Evolutionary conservation across 495 filamentous ascomycete species (phyloP).

Genomic region (Wilcoxina mikolae): DNA sequence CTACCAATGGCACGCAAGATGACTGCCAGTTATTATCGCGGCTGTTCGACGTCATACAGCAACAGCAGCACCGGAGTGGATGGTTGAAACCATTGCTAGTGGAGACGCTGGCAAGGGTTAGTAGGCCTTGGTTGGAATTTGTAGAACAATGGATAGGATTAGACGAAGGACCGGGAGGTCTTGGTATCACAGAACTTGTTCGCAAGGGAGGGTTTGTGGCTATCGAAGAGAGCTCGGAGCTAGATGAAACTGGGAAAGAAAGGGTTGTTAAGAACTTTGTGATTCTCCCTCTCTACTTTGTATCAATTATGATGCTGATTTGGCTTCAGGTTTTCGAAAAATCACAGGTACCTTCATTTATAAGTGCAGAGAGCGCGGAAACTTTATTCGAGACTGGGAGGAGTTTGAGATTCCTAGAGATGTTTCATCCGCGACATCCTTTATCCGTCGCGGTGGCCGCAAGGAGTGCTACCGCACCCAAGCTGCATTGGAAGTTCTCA

Average conservation of each 20-base stretch:
- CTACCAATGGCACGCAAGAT: constrained; percentile 38
- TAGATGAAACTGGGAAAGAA: constrained; percentile 42
- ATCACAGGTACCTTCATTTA: constrained; percentile 49
- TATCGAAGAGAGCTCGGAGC: constrained; percentile 40
- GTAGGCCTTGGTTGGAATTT: constrained; percentile 55
- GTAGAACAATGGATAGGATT: constrained; percentile 68
- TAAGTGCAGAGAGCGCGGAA: constrained; percentile 48
- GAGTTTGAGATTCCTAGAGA: constrained; percentile 57
- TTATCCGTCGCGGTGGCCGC: constrained; percentile 39
- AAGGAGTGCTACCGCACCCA: constrained; percentile 38
- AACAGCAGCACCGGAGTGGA: constrained; percentile 45
- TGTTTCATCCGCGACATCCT: constrained; percentile 63
- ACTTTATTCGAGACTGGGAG: constrained; percentile 63
- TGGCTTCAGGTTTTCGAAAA: constrained; percentile 40
- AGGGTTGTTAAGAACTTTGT: constrained; percentile 29
- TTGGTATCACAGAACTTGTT: constrained; percentile 59
- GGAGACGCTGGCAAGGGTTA: constrained; percentile 50
- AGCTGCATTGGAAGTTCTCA: constrained; percentile 55
- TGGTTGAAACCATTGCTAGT: constrained; percentile 49
- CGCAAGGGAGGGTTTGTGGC: constrained; percentile 49
- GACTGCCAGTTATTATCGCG: constrained; percentile 57
- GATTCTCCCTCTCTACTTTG: background rate
- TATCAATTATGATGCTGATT: too few relatives aligned
- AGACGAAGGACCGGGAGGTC: constrained; percentile 28
- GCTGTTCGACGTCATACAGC: constrained; percentile 48